These are phyloP conservation scores for Magnusiomyces fungicola DNA, from an alignment of 1,139 yeast genomes.

Conservation along the genomic window DNA sequence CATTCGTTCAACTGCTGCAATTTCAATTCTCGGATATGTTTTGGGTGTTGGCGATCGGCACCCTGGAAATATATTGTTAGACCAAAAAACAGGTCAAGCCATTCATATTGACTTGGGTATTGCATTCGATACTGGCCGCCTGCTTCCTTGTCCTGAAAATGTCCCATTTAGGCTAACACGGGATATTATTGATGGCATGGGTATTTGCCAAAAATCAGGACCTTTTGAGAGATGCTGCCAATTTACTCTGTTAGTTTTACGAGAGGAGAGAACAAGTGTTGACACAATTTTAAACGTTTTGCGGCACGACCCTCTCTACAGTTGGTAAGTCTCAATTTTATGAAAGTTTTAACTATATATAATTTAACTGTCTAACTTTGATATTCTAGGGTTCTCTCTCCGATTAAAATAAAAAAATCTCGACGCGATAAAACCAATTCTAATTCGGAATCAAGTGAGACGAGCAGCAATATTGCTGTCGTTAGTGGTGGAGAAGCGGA, in stretches of 20 bases:
- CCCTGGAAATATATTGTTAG: conserved; percentile 82
- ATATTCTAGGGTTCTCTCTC: conserved; percentile 27
- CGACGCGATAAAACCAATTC: conserved; percentile 38
- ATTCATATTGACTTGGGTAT: conserved; percentile 95
- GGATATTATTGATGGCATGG: conserved; percentile 90
- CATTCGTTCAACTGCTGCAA: conserved; percentile 73
- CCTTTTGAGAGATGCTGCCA: conserved; percentile 67
- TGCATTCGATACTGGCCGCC: conserved; percentile 87
- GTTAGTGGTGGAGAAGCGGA: conserved; percentile 66
- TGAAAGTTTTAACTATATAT: neutral
- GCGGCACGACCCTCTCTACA: conserved; percentile 85
- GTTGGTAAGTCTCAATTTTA: conserved; percentile 58
- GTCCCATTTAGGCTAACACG: conserved; percentile 90
- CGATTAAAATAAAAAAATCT: conserved; percentile 40
- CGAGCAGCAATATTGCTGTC: neutral
- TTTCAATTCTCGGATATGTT: conserved; percentile 79
- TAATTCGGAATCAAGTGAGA: conserved; percentile 13
- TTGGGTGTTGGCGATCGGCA: conserved; percentile 95
- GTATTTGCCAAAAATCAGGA: conserved; percentile 75
- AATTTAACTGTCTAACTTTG: neutral
- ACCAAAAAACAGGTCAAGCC: conserved; percentile 74
- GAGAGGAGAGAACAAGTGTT: conserved; percentile 62
- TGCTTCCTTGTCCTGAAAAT: conserved; percentile 79
- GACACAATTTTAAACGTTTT: conserved; percentile 78
- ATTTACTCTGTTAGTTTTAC: conserved; percentile 59